These are phyloP conservation scores for Hypoxylon trugodes DNA, from an alignment of 495 filamentous ascomycete genomes.

Conservation along the genomic window DNA sequence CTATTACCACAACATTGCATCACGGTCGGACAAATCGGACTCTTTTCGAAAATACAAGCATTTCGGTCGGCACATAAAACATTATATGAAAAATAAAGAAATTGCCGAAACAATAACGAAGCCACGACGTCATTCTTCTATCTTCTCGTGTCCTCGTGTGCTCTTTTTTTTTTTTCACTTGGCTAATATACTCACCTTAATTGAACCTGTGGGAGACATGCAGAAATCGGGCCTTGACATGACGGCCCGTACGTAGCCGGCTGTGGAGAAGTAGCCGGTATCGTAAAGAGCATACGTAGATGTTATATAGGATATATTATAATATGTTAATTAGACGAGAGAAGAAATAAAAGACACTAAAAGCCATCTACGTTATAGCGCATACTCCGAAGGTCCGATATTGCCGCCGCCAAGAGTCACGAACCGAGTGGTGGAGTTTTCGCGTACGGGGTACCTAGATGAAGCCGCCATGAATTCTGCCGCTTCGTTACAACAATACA, in stretches of 20 bases:
- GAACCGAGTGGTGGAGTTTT: not conserved
- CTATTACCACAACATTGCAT: too few relatives aligned
- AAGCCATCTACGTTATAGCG: conserved; percentile 2
- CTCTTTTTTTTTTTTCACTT: conserved; percentile 1
- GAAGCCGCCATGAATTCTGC: conserved; percentile 13
- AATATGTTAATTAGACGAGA: not conserved
- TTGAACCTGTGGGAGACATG: conserved; percentile 11
- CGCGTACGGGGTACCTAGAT: conserved; percentile 21
- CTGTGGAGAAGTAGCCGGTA: conserved; percentile 2
- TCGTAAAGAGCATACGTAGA: not conserved
- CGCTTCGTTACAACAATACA: conserved; percentile 12
- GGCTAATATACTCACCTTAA: conserved; percentile 11
- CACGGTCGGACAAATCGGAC: conserved; percentile 1
- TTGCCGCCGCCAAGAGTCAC: conserved; percentile 14
- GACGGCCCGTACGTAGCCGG: conserved; percentile 15
- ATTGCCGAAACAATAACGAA: conserved; percentile 12
- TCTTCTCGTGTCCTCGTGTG: not conserved
- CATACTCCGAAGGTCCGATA: conserved; percentile 28
- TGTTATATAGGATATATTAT: not conserved
- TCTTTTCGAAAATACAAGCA: not conserved
- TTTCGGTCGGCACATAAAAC: not conserved
- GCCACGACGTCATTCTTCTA: conserved; percentile 14
- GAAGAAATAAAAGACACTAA: not conserved
- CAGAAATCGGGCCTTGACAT: conserved; percentile 15
- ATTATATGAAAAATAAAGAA: conserved; percentile 8